These are phyloP conservation scores for Astragalus glycyphyllos DNA, from an alignment of 306 rosid genomes.

Conservation along the genomic window DNA sequence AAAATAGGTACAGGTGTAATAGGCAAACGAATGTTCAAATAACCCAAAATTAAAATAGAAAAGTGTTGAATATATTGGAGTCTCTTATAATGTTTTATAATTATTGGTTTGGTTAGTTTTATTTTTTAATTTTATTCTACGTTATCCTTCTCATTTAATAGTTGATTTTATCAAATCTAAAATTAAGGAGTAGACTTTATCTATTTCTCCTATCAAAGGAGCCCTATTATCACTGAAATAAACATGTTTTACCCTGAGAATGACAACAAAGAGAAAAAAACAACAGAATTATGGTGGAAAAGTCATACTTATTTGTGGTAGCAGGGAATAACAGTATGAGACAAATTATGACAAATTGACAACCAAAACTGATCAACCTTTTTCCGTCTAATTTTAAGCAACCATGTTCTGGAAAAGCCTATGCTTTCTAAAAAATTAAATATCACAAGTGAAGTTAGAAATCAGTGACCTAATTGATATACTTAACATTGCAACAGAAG, in stretches of 20 bases:
- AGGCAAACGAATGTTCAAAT: background rate
- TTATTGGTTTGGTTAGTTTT: no score
- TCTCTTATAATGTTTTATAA: no score
- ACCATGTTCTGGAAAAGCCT: background rate
- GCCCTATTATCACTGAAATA: no score
- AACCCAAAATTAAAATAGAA: background rate
- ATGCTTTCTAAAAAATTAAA: slow-evolving; percentile 17
- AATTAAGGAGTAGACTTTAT: no score
- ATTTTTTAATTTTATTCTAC: no score
- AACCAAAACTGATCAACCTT: slow-evolving; percentile 19
- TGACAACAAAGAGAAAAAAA: background rate
- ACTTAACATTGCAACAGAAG: slow-evolving; percentile 21
- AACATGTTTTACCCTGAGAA: no score
- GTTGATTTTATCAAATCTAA: no score
- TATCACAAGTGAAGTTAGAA: slow-evolving; percentile 11
- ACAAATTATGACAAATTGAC: background rate
- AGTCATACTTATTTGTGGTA: slow-evolving; percentile 9
- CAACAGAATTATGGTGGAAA: slow-evolving; percentile 17
- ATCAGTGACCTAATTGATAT: slow-evolving; percentile 12
- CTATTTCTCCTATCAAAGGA: no score
- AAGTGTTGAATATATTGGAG: no score
- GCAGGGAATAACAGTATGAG: background rate
- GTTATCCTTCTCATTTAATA: no score
- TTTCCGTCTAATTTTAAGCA: slow-evolving; percentile 18
- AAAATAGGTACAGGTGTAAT: slow-evolving; percentile 10